Conservation (phyloP, 306 rosid genomes). For the Begonia loranthoides region DNA sequence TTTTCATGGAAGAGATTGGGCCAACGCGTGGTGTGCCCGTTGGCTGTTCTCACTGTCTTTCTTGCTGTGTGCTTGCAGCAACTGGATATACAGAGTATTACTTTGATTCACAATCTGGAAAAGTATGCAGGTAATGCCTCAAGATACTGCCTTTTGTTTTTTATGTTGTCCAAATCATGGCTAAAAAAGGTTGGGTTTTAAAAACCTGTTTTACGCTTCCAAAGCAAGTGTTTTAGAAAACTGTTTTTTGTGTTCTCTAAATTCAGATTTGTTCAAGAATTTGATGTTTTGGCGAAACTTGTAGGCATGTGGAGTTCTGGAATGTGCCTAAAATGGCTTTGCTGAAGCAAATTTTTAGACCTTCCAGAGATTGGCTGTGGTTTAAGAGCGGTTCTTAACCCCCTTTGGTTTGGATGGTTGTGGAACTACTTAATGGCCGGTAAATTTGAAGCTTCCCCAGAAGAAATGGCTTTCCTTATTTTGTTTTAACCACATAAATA, state of each 20-base stretch:
- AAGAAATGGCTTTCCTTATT: conserved; percentile 1
- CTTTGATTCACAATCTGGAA: conserved; percentile 64
- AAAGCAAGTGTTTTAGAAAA: not conserved
- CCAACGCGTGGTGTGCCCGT: too few species aligned
- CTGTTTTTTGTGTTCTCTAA: not conserved
- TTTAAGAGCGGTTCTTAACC: conserved; percentile 8
- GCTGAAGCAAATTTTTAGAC: conserved; percentile 72
- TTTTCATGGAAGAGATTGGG: too few species aligned
- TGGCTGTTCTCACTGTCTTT: not conserved
- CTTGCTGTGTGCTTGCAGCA: too few species aligned
- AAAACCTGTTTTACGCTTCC: conserved; percentile 1
- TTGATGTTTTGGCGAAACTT: conserved; percentile 9
- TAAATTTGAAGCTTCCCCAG: not conserved
- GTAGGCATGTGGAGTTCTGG: conserved; percentile 92
- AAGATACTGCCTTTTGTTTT: not conserved
- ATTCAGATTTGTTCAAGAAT: not conserved
- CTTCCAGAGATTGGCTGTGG: conserved; percentile 40
- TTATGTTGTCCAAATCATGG: too few species aligned
- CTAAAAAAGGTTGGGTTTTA: too few species aligned
- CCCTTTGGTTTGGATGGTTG: too few species aligned
- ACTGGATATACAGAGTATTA: conserved; percentile 91
- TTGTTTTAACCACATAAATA: too few species aligned
- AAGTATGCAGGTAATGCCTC: conserved; percentile 59
- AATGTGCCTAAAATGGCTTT: conserved; percentile 87
- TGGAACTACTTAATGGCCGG: conserved; percentile 28